phyloP scores from a whole-genome alignment of 345 rosid genomes.

The Laguncularia racemosa region DNA sequence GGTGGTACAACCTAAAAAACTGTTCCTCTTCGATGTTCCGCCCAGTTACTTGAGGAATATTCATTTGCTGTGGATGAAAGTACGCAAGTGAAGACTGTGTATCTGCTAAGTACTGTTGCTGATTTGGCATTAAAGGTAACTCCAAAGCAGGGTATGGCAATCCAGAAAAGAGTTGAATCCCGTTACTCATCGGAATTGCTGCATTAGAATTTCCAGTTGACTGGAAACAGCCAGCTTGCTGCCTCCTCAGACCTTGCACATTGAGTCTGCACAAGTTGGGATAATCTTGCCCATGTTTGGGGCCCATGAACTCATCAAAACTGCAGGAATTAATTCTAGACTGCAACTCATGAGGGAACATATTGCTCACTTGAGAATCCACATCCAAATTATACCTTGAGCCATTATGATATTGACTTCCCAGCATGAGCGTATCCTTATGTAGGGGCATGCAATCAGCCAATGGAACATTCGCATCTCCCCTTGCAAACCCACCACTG shows the following conservation, averaged over 20 bases:
- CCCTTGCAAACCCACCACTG: conserved; percentile 8
- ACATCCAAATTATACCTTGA: conserved; percentile 15
- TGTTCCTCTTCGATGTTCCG: conserved; percentile 43
- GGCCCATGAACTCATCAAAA: conserved; percentile 26
- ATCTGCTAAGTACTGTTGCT: conserved; percentile 37
- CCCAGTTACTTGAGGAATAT: conserved; percentile 36
- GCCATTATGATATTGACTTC: conserved; percentile 20
- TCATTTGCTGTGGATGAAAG: conserved; percentile 28
- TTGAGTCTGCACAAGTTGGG: conserved; percentile 20
- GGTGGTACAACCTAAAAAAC: conserved; percentile 34
- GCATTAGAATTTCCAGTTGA: conserved; percentile 23
- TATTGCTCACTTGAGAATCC: conserved; percentile 21
- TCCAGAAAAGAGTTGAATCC: conserved; percentile 29
- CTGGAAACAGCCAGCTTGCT: conserved; percentile 35
- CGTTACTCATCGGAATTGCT: conserved; percentile 34
- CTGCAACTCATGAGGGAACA: conserved; percentile 21
- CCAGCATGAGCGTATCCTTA: conserved; percentile 16
- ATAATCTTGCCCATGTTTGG: conserved; percentile 24
- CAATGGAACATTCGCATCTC: conserved; percentile 8
- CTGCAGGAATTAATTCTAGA: conserved; percentile 23
- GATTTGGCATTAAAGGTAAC: conserved; percentile 31
- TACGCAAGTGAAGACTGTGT: conserved; percentile 33
- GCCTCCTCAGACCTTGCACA: conserved; percentile 30
- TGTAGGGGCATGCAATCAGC: conserved; percentile 18
- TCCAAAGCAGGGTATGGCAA: conserved; percentile 32